phyloP scores from a whole-genome alignment of 108 stramenopile genomes.

The Halocafeteria seosinensis region DNA sequence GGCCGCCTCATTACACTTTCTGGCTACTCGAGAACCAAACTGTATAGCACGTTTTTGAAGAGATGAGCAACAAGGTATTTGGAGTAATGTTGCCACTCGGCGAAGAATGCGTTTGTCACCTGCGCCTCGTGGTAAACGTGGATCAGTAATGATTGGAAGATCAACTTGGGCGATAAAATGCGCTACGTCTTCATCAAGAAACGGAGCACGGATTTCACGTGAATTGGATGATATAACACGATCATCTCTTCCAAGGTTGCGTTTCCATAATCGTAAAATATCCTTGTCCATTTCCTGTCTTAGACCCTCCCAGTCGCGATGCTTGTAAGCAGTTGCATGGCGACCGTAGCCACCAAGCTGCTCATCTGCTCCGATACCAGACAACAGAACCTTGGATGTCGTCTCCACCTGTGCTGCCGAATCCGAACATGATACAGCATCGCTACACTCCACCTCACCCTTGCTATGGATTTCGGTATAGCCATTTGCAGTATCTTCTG shows the following conservation, averaged over 20 bases:
- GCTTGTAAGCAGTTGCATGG: conserved; percentile 60
- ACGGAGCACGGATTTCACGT: conserved; percentile 75
- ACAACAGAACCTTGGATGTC: conserved; percentile 42
- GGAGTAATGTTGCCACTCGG: conserved; percentile 29
- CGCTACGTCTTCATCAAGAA: conserved; percentile 69
- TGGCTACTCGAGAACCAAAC: conserved; percentile 73
- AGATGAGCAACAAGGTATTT: conserved; percentile 18
- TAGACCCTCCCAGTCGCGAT: conserved; percentile 49
- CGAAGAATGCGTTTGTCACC: conserved; percentile 72
- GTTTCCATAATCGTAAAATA: conserved; percentile 64
- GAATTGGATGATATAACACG: conserved; percentile 64
- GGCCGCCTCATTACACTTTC: conserved; percentile 18
- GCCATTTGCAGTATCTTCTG: not conserved
- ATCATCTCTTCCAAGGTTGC: conserved; percentile 90
- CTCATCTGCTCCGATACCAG: conserved; percentile 92
- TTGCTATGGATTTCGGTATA: not conserved
- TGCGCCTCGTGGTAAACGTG: conserved; percentile 43
- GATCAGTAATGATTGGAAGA: conserved; percentile 38
- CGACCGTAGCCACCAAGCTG: conserved; percentile 84
- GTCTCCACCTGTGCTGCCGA: not conserved
- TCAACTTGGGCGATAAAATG: conserved; percentile 35
- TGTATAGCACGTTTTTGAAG: conserved; percentile 81
- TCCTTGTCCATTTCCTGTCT: conserved; percentile 59
- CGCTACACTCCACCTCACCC: not conserved
- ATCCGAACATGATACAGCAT: not conserved